A percentile compares a stretch with the other conserved stretches of the same genome.
These are phyloP conservation scores for Niebla homalea DNA, from an alignment of 495 filamentous ascomycete species.

Conservation along the genomic window DNA sequence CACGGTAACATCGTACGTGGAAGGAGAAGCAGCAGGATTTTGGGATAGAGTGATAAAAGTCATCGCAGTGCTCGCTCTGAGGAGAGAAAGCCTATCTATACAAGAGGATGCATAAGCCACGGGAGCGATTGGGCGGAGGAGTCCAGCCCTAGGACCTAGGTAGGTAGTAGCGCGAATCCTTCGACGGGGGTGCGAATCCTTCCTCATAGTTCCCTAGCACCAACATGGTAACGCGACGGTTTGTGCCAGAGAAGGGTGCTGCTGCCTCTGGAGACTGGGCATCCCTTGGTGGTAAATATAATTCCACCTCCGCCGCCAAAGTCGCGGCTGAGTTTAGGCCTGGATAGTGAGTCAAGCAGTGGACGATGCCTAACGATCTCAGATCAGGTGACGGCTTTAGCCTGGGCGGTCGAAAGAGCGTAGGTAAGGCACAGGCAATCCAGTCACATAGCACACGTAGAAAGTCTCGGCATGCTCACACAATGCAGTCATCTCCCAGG, in stretches of 20 bases:
- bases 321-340: background rate
- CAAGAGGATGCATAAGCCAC: slow-evolving; percentile 1
- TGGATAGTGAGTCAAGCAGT: slow-evolving; percentile 1
- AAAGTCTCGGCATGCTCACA: too few species aligned
- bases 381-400: too few species aligned
- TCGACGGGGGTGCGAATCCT: background rate
- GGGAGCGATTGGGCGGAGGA: background rate
- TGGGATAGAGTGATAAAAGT: background rate
- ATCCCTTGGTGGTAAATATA: background rate
- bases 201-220: background rate
- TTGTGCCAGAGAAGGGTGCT: background rate
- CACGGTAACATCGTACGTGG: background rate
- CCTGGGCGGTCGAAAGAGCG: too few species aligned
- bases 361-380: background rate
- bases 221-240: slow-evolving; percentile 3
- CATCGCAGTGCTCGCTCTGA: background rate
- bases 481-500: too few species aligned
- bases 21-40: background rate
- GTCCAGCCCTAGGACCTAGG: slow-evolving; percentile 2
- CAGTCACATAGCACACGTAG: too few species aligned
- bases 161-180: background rate
- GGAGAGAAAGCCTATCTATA: background rate
- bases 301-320: background rate
- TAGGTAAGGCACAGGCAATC: too few species aligned
- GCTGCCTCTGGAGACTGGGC: background rate